A percentile compares a stretch with the other conserved stretches of the same genome.
Evolutionary conservation across 371 early-diverging fungal species (phyloP).

Genomic region (Lichtheimia hyalospora): DNA sequence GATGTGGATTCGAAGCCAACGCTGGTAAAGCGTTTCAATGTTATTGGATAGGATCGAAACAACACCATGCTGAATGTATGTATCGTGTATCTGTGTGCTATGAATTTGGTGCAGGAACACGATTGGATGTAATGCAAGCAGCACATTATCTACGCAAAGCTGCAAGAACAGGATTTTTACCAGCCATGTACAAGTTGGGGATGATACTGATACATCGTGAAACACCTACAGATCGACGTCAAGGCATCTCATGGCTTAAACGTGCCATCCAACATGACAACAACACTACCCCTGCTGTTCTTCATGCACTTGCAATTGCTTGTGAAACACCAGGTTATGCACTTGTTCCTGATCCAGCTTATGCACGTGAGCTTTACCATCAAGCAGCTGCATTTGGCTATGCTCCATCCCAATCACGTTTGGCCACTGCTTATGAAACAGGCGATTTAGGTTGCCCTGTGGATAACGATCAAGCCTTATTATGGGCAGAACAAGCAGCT

Average conservation of each 20-base stretch:
- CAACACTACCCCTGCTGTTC: constrained; percentile 79
- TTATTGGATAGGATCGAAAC: constrained; percentile 86
- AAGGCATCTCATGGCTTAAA: constrained; percentile 90
- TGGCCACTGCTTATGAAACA: constrained; percentile 93
- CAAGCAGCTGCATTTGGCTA: constrained; percentile 92
- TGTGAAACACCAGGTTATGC: constrained; percentile 72
- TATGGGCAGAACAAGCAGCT: constrained; percentile 95
- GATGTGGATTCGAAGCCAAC: constrained; percentile 68
- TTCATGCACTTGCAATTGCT: constrained; percentile 85
- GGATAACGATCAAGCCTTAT: constrained; percentile 86
- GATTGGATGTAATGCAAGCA: constrained; percentile 70
- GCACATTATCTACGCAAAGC: constrained; percentile 55
- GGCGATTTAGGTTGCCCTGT: constrained; percentile 79
- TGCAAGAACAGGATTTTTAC: constrained; percentile 36
- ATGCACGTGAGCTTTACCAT: constrained; percentile 85
- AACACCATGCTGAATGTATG: constrained; percentile 81
- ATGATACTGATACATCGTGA: constrained; percentile 77
- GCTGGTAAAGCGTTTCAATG: constrained; percentile 83
- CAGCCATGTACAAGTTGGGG: constrained; percentile 92
- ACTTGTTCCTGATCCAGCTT: constrained; percentile 79
- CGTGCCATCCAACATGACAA: constrained; percentile 75
- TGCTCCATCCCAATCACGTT: constrained; percentile 86
- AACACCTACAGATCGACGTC: constrained; percentile 66
- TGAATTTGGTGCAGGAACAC: constrained; percentile 86
- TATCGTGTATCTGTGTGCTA: constrained; percentile 91